Base-by-base conservation (phyloP, 495 filamentous ascomycete species). In the Physcia stellaris region DNA sequence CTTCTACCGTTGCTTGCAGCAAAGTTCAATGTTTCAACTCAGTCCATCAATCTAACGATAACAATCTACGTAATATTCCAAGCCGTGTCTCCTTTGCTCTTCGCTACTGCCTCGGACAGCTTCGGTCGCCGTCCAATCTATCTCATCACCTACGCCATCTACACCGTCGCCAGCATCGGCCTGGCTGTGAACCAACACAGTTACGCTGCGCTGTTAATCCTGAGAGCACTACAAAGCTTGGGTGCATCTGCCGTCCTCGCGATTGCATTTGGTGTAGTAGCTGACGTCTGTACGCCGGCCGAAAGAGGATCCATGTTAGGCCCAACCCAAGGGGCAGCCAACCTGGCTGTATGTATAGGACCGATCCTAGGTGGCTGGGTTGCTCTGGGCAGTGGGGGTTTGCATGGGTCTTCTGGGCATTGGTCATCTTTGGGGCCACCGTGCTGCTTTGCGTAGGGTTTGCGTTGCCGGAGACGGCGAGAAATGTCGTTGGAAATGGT, bases 401-500 rank as follows among this genome's bases (percentile, higher is more conserved):
- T 57, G 24, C 52, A 31, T 47, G 43, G 47, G 43, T 44, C 1
- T 52, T 52, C 29, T 51, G 47, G 43, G 43, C 13, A 7, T 28
- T 28, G 13, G 13, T 13, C 26, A 28, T 28, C 7, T 13, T 28
- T 13, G 26, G 9, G 7, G 13, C 26, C 13, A 13, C 10, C 15
- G 7, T 57, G 34, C 23, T 62, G 22, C 28, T 54, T 3, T 52
- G 68, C 3, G 74, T 72, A 41, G 36, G 64, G 11, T 23, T 80
- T 27, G 46, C 61, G 5, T 61, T 82, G 11, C 79, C 80, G 1
- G 80, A 85, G 55, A 86, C 79, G 4, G 71, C 70, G 35, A 62
- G 80, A 4, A 79, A 71, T 12, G 71, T 87, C 1, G 80, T 86
- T 1, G 82, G 79, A 0, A 79, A 86, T 56, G 82, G 82, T 6